These are phyloP conservation scores for Sordariomycetes sp. DNA, from an alignment of 2,329 filamentous ascomycete species.

Conservation along the genomic window DNA sequence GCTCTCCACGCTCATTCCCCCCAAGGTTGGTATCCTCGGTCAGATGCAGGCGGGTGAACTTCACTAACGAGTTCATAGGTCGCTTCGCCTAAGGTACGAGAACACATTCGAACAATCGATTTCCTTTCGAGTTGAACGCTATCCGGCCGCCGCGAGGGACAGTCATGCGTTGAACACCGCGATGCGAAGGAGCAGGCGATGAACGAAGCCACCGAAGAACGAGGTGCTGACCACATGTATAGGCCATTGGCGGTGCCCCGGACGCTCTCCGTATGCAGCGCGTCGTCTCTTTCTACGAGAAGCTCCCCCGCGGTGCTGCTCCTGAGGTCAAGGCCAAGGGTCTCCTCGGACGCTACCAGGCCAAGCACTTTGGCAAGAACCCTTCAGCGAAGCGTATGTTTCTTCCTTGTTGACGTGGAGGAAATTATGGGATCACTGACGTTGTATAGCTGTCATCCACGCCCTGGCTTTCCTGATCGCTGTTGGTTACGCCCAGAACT, in stretches of 20 bases:
- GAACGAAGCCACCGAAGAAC: neutral
- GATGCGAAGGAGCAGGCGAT: constrained; percentile 1
- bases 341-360: constrained; percentile 80
- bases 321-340: constrained; percentile 76
- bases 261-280: constrained; percentile 97
- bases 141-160: constrained; percentile 4
- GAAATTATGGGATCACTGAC: constrained; percentile 5
- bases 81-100: constrained; percentile 74
- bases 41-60: neutral
- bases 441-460: constrained; percentile 70
- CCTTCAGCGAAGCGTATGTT: constrained; percentile 74
- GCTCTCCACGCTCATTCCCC: constrained; percentile 97
- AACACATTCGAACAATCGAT: constrained; percentile 4
- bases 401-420: neutral
- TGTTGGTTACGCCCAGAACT: constrained; percentile 92
- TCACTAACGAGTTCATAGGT: constrained; percentile 38
- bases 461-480: constrained; percentile 67
- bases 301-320: constrained; percentile 86
- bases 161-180: too few species aligned
- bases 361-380: constrained; percentile 93
- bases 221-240: constrained; percentile 24
- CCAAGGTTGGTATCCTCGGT: constrained; percentile 63
- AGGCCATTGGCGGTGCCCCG: constrained; percentile 91
- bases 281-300: constrained; percentile 98
- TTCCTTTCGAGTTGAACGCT: neutral